phyloP scores from a whole-genome alignment of 176 grass and related monocot species.

The Dactylis glomerata region DNA sequence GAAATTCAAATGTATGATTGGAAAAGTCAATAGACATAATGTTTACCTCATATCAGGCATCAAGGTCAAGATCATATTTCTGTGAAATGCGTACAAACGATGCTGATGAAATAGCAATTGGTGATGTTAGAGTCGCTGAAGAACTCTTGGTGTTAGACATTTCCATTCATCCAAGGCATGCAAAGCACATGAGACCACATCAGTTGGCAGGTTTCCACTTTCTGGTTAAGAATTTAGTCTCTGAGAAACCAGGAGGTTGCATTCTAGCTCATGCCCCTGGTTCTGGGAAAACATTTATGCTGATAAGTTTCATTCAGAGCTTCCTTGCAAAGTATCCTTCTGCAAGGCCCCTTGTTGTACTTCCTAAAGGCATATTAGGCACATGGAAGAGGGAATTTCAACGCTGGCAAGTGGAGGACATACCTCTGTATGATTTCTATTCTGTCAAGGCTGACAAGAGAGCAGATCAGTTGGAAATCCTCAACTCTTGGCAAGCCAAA shows the following conservation, averaged over 20 bases:
- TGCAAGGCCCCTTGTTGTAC: slow-evolving; percentile 74
- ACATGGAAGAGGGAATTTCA: slow-evolving; percentile 87
- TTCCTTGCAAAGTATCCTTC: slow-evolving; percentile 86
- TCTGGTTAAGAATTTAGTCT: slow-evolving; percentile 81
- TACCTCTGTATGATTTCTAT: slow-evolving; percentile 88
- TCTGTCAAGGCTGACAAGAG: slow-evolving; percentile 90
- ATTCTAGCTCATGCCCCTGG: slow-evolving; percentile 97
- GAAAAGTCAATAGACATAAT: slow-evolving; percentile 20
- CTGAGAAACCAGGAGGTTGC: slow-evolving; percentile 84
- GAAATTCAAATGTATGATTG: background rate
- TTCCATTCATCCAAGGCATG: slow-evolving; percentile 87
- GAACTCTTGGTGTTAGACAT: slow-evolving; percentile 63
- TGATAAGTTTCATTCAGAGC: slow-evolving; percentile 97
- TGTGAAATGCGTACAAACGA: slow-evolving; percentile 41
- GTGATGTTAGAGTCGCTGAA: slow-evolving; percentile 53
- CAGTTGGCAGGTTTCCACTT: slow-evolving; percentile 90
- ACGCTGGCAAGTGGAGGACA: slow-evolving; percentile 86
- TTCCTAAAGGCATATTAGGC: slow-evolving; percentile 89
- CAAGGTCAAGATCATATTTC: slow-evolving; percentile 48
- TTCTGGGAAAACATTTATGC: slow-evolving; percentile 96
- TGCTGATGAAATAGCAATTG: slow-evolving; percentile 46
- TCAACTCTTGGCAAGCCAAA: slow-evolving; percentile 76
- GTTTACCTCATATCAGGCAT: slow-evolving; percentile 48
- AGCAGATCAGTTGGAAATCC: slow-evolving; percentile 72
- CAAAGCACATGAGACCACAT: slow-evolving; percentile 76